These are phyloP conservation scores for Rubroboletus pulcherrimus DNA, from an alignment of 768 basidiomycete genomes.

Conservation along the genomic window DNA sequence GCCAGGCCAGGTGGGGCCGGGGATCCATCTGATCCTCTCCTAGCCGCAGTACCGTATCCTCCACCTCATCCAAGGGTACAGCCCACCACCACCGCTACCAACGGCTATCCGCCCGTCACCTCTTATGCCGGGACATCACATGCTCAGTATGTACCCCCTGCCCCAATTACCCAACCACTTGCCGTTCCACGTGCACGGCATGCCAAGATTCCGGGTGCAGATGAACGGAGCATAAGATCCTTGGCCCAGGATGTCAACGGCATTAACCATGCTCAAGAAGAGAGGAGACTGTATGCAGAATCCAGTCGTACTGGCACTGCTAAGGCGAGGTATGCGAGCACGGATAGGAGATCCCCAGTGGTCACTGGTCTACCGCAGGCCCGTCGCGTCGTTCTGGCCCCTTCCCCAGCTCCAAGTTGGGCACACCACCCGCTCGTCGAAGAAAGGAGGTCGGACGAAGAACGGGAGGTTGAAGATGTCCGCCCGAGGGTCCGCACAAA, in stretches of 20 bases:
- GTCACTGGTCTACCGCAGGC: constrained; percentile 32
- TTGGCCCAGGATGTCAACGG: constrained; percentile 14
- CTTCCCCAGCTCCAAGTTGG: constrained; percentile 29
- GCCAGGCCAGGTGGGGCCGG: constrained; percentile 30
- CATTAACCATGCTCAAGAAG: constrained; percentile 10
- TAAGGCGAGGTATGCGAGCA: constrained; percentile 6
- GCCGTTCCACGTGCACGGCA: constrained; percentile 20
- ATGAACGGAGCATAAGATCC: constrained; percentile 20
- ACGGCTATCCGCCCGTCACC: constrained; percentile 11
- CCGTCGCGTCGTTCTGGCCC: constrained; percentile 28
- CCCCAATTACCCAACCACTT: constrained; percentile 14
- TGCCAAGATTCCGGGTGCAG: constrained; percentile 19
- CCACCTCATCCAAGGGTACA: constrained; percentile 23
- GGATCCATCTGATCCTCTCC: constrained; percentile 19
- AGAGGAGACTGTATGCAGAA: constrained; percentile 9
- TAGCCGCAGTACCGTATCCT: constrained; percentile 25
- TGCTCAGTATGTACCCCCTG: constrained; percentile 11
- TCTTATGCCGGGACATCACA: constrained; percentile 12
- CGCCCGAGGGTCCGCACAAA: constrained; percentile 11
- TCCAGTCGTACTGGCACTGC: constrained; percentile 8
- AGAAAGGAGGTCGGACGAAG: constrained; percentile 30
- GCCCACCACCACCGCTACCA: constrained; percentile 3
- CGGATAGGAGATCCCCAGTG: constrained; percentile 26
- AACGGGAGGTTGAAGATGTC: constrained; percentile 14
- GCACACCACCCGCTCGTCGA: constrained; percentile 29